Evolutionary conservation across 768 basidiomycete genomes (phyloP).

Genomic region (Saitozyma podzolica): DNA sequence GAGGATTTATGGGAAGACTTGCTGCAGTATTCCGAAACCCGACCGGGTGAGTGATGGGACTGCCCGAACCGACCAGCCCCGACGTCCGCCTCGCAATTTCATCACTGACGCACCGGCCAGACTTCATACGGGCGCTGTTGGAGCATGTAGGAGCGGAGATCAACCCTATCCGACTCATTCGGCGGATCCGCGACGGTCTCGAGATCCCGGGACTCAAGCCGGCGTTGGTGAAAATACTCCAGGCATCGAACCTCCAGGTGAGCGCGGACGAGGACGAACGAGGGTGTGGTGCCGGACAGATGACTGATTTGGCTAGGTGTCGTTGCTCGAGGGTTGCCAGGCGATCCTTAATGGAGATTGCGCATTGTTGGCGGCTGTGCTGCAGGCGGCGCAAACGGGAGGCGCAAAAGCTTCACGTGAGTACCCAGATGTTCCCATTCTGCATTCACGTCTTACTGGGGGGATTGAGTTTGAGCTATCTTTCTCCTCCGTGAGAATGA

Average conservation of each 20-base stretch:
- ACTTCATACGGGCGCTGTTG: slow-evolving; percentile 89
- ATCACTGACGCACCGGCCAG: slow-evolving; percentile 52
- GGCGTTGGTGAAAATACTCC: slow-evolving; percentile 92
- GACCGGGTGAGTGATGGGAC: slow-evolving; percentile 64
- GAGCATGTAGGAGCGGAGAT: slow-evolving; percentile 97
- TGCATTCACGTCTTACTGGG: neutral
- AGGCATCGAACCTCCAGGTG: slow-evolving; percentile 84
- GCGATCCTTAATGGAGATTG: slow-evolving; percentile 82
- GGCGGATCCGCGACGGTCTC: slow-evolving; percentile 90
- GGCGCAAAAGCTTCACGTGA: slow-evolving; percentile 76
- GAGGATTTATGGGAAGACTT: slow-evolving; percentile 98
- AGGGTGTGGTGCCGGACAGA: neutral
- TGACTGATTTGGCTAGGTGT: slow-evolving; percentile 59
- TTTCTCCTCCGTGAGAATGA: no score
- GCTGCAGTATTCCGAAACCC: slow-evolving; percentile 86
- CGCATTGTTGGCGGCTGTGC: slow-evolving; percentile 64
- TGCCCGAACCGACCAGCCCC: neutral
- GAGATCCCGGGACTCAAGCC: slow-evolving; percentile 94
- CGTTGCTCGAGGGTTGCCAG: slow-evolving; percentile 87
- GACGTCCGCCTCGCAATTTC: neutral
- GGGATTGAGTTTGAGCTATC: no score
- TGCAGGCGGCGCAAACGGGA: slow-evolving; percentile 74
- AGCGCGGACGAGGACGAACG: slow-evolving; percentile 1
- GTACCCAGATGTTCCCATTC: slow-evolving; percentile 35
- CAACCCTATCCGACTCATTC: slow-evolving; percentile 88